A percentile compares a stretch with the other conserved stretches of the same genome.
Evolutionary conservation across 192 early-diverging fungal species (phyloP).

Genomic region (Podila minutissima): DNA sequence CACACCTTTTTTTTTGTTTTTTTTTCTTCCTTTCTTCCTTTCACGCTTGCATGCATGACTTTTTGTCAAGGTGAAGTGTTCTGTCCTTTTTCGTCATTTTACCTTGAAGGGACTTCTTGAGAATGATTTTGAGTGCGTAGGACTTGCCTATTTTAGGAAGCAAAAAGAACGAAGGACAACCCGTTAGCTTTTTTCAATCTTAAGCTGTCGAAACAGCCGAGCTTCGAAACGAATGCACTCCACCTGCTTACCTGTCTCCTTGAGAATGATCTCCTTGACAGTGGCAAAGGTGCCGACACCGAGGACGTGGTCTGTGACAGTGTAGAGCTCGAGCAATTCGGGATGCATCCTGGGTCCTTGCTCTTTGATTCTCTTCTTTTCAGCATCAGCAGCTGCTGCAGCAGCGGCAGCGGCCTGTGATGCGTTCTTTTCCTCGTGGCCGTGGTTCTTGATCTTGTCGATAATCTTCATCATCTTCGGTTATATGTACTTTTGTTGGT

Average conservation of each 20-base stretch:
- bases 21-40: neutral
- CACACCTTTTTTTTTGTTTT: neutral
- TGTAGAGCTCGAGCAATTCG: conserved; percentile 50
- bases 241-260: conserved; percentile 42
- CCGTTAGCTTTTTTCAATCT: neutral
- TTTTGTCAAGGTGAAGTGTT: too few species aligned
- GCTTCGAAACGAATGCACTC: neutral
- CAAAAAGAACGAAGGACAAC: neutral
- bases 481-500: neutral
- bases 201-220: too few species aligned
- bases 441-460: conserved; percentile 48
- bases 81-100: conserved; percentile 1
- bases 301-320: conserved; percentile 49
- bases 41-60: neutral
- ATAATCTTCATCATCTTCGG: conserved; percentile 19
- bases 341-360: conserved; percentile 38
- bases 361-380: conserved; percentile 21
- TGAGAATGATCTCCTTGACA: conserved; percentile 69
- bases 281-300: conserved; percentile 64
- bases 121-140: conserved; percentile 38
- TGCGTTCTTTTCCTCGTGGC: conserved; percentile 18
- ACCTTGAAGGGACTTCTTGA: conserved; percentile 62
- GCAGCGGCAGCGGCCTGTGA: conserved; percentile 8
- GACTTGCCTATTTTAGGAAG: conserved; percentile 42
- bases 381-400: conserved; percentile 22